Conservation (phyloP, 1,284 basidiomycete genomes). For the Meripilus lineatus region DNA sequence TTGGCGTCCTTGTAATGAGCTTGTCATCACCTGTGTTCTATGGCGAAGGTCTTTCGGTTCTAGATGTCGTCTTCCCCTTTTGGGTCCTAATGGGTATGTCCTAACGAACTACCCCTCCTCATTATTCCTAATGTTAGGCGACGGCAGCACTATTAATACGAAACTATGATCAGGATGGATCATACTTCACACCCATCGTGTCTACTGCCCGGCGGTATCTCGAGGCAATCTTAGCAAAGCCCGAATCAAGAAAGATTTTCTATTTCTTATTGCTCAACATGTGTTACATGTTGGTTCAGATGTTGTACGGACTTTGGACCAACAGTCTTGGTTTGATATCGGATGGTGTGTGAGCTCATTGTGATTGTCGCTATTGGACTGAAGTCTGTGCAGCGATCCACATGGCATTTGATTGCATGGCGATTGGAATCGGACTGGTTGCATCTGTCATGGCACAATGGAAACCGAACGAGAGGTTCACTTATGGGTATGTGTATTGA, state of each 20-base stretch:
- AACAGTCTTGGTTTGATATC: slow-evolving; percentile 96
- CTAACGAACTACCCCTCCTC: no score
- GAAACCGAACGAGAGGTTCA: slow-evolving; percentile 92
- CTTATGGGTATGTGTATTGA: slow-evolving; percentile 71
- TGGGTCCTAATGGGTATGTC: no score
- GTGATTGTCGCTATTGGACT: slow-evolving; percentile 1
- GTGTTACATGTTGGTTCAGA: slow-evolving; percentile 93
- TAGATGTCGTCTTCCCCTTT: no score
- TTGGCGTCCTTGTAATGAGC: no score
- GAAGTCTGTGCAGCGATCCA: slow-evolving; percentile 89
- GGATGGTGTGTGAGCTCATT: slow-evolving; percentile 62
- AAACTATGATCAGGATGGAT: no score
- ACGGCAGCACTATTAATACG: no score
- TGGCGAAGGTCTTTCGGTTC: no score
- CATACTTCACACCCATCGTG: no score
- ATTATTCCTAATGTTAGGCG: no score
- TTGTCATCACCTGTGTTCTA: no score
- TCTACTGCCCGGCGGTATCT: slow-evolving; percentile 71
- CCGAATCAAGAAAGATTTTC: slow-evolving; percentile 93
- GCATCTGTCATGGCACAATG: slow-evolving; percentile 98
- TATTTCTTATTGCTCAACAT: slow-evolving; percentile 96
- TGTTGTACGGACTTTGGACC: slow-evolving; percentile 96
- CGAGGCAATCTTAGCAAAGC: slow-evolving; percentile 85
- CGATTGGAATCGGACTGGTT: slow-evolving; percentile 92
- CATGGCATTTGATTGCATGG: slow-evolving; percentile 99